A percentile compares a stretch with the other conserved stretches of the same genome.
phyloP scores from a whole-genome alignment of 257 asterid species.

The Solanum lycopersicoides region DNA sequence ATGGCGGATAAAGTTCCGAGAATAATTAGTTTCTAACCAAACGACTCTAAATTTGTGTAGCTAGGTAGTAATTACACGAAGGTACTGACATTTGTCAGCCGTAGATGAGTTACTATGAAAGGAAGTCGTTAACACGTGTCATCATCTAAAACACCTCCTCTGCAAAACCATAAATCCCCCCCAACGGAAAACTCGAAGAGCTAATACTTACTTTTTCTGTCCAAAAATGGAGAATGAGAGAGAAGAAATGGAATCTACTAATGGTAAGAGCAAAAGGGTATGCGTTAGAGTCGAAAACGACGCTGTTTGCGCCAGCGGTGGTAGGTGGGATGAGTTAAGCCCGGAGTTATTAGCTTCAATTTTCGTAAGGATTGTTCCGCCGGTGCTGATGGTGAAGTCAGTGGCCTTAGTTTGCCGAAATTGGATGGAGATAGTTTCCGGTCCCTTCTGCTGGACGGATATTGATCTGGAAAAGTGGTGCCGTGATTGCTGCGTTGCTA shows the following conservation, averaged over 20 bases:
- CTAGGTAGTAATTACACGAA: neutral
- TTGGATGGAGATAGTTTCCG: slow-evolving; percentile 11
- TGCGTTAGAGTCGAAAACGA: neutral
- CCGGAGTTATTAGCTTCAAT: neutral
- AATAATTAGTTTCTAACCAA: too few species aligned
- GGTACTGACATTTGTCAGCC: neutral
- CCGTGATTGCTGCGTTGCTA: neutral
- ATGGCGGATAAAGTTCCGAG: too few species aligned
- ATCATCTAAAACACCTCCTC: neutral
- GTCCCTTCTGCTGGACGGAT: slow-evolving; percentile 11
- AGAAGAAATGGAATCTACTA: neutral
- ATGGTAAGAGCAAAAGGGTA: neutral
- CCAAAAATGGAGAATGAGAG: neutral
- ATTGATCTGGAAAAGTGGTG: slow-evolving; percentile 11
- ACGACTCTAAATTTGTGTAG: neutral
- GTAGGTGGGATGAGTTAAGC: neutral
- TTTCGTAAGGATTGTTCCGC: neutral
- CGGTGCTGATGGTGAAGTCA: neutral
- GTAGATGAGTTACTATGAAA: neutral
- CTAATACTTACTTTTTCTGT: neutral
- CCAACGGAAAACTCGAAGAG: neutral
- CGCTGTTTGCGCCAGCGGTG: neutral
- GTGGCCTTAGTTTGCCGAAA: slow-evolving; percentile 5
- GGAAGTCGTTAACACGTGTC: neutral
- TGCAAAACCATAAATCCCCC: neutral